Conservation (phyloP, 129 eudicot genomes). For the Flaveria ramosissima region DNA sequence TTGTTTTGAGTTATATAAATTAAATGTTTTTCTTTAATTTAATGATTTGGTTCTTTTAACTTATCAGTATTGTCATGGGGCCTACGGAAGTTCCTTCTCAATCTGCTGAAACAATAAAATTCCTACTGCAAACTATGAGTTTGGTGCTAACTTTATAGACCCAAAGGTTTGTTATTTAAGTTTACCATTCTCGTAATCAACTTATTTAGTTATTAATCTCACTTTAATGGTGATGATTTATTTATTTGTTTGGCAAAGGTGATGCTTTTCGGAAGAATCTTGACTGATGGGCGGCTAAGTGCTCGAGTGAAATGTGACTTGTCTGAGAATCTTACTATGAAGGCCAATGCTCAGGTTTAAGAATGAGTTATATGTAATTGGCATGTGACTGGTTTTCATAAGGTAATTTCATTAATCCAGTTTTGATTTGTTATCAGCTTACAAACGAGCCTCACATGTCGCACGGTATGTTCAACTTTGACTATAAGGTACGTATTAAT, state of each 20-base stretch:
- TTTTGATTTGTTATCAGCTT: slow-evolving; percentile 53
- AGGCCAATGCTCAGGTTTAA: slow-evolving; percentile 83
- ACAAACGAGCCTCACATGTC: slow-evolving; percentile 95
- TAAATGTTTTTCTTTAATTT: neutral
- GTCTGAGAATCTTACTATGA: slow-evolving; percentile 72
- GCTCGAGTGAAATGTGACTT: slow-evolving; percentile 89
- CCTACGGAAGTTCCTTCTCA: slow-evolving; percentile 89
- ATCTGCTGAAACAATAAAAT: slow-evolving; percentile 68
- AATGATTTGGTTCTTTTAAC: neutral
- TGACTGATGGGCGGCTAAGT: slow-evolving; percentile 87
- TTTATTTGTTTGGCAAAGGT: slow-evolving; percentile 44
- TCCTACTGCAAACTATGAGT: slow-evolving; percentile 81
- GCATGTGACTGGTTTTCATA: neutral
- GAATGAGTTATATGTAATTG: slow-evolving; percentile 11
- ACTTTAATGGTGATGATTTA: slow-evolving; percentile 1
- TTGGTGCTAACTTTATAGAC: slow-evolving; percentile 90
- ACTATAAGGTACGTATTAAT: slow-evolving; percentile 65
- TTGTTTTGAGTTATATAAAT: neutral
- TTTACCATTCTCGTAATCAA: neutral
- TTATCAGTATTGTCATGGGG: slow-evolving; percentile 74
- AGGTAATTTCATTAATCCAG: neutral
- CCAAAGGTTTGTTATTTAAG: slow-evolving; percentile 56
- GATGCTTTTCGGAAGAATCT: slow-evolving; percentile 85
- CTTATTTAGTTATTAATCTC: neutral
- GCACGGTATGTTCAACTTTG: slow-evolving; percentile 80